A percentile compares a stretch with the other conserved stretches of the same genome.
phyloP scores from a whole-genome alignment of 73 alveolate species.

The Tetrahymena borealis region DNA sequence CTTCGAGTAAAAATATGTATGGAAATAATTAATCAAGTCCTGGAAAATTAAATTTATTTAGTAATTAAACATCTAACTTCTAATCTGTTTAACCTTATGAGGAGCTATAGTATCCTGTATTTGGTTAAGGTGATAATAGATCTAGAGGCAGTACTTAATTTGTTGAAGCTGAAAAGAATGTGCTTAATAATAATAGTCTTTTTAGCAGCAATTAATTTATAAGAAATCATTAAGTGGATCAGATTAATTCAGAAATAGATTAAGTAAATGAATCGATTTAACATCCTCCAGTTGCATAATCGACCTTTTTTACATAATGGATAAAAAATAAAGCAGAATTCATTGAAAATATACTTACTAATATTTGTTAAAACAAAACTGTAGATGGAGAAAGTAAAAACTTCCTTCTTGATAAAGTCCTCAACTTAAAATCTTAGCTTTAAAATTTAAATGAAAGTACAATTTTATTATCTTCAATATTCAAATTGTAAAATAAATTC shows the following conservation, averaged over 20 bases:
- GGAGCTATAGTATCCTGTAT: neutral
- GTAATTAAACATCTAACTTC: neutral
- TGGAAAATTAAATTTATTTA: neutral
- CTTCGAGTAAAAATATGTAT: neutral
- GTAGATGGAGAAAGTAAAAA: neutral
- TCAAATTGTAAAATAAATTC: neutral
- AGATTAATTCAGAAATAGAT: neutral
- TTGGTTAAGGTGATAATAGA: neutral
- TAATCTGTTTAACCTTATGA: neutral
- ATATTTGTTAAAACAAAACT: neutral
- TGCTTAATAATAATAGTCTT: neutral
- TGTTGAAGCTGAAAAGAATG: neutral
- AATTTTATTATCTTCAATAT: neutral
- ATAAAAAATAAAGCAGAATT: neutral
- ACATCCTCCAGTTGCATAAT: neutral
- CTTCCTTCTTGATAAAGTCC: neutral
- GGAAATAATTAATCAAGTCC: neutral
- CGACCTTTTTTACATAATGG: neutral
- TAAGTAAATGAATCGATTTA: neutral
- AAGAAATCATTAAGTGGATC: neutral
- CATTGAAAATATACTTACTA: neutral
- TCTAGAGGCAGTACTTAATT: neutral
- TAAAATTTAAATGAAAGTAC: neutral
- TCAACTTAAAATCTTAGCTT: neutral
- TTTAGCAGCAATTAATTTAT: neutral